phyloP scores from a whole-genome alignment of 805 yeast species.

The Candida xyloterini region DNA sequence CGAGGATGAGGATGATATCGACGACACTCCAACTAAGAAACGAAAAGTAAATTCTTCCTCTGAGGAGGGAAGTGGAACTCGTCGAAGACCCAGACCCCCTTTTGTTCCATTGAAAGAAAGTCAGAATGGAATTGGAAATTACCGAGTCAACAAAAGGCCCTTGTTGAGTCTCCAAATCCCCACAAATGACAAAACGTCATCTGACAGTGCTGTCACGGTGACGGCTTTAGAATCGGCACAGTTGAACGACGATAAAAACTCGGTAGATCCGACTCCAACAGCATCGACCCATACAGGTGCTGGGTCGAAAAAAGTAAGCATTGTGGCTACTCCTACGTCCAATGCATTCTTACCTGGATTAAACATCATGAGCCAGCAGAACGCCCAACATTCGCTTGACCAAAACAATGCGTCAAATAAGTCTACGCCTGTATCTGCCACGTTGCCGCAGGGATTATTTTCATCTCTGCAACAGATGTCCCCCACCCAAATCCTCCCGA shows the following conservation, averaged over 20 bases:
- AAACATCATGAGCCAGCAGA: conserved; percentile 20
- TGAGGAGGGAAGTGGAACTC: background rate
- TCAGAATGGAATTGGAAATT: background rate
- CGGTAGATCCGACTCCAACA: background rate
- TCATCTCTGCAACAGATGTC: conserved; percentile 32
- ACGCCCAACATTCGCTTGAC: conserved; percentile 14
- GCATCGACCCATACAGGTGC: background rate
- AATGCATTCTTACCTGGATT: conserved; percentile 18
- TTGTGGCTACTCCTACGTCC: conserved; percentile 21
- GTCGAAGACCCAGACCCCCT: conserved; percentile 1
- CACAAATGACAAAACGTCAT: conserved; percentile 22
- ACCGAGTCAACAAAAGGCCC: conserved; percentile 43
- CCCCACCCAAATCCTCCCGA: conserved; percentile 31
- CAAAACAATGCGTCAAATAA: conserved; percentile 23
- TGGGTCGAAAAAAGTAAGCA: conserved; percentile 7
- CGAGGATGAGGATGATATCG: conserved; percentile 10
- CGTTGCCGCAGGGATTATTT: conserved; percentile 29
- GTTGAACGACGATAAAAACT: conserved; percentile 3
- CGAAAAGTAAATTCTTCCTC: conserved; percentile 1
- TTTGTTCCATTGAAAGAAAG: conserved; percentile 7
- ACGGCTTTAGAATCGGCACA: conserved; percentile 39
- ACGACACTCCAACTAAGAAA: conserved; percentile 7
- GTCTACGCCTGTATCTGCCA: conserved; percentile 30
- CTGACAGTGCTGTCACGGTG: conserved; percentile 43
- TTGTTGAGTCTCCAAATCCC: conserved; percentile 67